Base-by-base conservation (phyloP, 192 early-diverging fungal genomes). In the Entophlyctis luteolus region DNA sequence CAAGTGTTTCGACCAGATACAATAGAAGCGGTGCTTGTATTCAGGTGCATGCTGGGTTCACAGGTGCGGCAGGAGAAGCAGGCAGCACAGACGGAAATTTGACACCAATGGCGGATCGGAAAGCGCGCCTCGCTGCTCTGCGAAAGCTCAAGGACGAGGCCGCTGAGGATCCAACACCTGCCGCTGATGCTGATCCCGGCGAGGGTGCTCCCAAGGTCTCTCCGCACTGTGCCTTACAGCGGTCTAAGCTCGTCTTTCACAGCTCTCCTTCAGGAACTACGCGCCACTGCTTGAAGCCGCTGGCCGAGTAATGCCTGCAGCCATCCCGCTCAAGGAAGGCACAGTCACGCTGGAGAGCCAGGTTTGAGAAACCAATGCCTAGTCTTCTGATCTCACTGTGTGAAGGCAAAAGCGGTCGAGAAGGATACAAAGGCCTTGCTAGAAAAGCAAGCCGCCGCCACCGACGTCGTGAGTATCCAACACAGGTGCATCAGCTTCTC, bases 51-150 rank as follows among this genome's bases (percentile, higher is more conserved):
- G n/a, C n/a, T n/a, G n/a, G n/a, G n/a, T n/a, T n/a, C n/a, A n/a
- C n/a, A n/a, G n/a, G n/a, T n/a, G n/a, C n/a, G n/a, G n/a, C n/a
- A 42, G n/a, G n/a, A 42, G 39, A 42, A n/a, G 39, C 10, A 42
- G n/a, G n/a, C 39, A 42, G n/a, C 8, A 42, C 39, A 42, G 39
- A 8, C n/a, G 39, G 39, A 42, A 39, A 5, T 22, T 23, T 12
- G 28, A 59, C 22, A 46, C 22, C 38, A 60, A 45, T 50, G 46
- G 62, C 23, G 5, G 63, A 36, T 23, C 63, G 63, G 35, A 66
- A 66, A 55, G 63, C 63, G 8, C 28, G 63, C 14, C 50, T 66
- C 4, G 63, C 63, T 4, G 63, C 52, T 31, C 50, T 66, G 63
- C 63, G 63, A 2, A 52, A 47, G 28, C 49, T 66, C 18, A 66